Conservation (phyloP, 106 monocot species). For the Acorus gramineus region DNA sequence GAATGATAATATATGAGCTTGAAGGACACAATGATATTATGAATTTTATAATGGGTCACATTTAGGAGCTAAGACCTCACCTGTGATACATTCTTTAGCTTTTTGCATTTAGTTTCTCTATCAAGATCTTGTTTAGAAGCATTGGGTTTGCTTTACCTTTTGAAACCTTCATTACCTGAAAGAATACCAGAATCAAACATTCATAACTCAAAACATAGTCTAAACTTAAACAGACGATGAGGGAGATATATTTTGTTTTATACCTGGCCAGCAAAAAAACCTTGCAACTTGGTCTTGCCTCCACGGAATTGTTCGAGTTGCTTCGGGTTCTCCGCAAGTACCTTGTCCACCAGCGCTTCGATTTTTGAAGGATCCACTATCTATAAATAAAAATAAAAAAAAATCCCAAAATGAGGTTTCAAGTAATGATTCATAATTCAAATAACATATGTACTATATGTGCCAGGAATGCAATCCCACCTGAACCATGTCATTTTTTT, state of each 20-base stretch:
- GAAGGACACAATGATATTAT: too few species aligned
- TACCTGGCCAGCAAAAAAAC: conserved; percentile 92
- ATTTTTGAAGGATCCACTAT: conserved; percentile 75
- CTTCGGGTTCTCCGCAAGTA: conserved; percentile 76
- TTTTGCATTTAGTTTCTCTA: conserved; percentile 55
- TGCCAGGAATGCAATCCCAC: conserved; percentile 15
- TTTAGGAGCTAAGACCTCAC: too few species aligned
- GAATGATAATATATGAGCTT: too few species aligned
- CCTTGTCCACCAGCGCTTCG: conserved; percentile 71
- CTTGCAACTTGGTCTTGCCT: conserved; percentile 85
- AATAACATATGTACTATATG: too few species aligned
- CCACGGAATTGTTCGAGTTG: conserved; percentile 82
- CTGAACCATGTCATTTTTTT: conserved; percentile 91
- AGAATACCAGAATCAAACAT: background rate
- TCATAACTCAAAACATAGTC: background rate
- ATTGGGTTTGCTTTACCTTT: conserved; percentile 95
- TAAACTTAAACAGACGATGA: background rate
- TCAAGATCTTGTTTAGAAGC: conserved; percentile 73
- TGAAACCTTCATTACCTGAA: conserved; percentile 88
- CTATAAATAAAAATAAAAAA: conserved; percentile 14
- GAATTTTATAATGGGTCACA: too few species aligned
- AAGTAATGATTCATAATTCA: too few species aligned
- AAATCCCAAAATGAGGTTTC: background rate
- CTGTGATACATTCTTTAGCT: conserved; percentile 12
- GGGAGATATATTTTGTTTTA: background rate